Evolutionary conservation across 2,329 filamentous ascomycete species (phyloP).

Genomic region (Neonectria neomacrospora): DNA sequence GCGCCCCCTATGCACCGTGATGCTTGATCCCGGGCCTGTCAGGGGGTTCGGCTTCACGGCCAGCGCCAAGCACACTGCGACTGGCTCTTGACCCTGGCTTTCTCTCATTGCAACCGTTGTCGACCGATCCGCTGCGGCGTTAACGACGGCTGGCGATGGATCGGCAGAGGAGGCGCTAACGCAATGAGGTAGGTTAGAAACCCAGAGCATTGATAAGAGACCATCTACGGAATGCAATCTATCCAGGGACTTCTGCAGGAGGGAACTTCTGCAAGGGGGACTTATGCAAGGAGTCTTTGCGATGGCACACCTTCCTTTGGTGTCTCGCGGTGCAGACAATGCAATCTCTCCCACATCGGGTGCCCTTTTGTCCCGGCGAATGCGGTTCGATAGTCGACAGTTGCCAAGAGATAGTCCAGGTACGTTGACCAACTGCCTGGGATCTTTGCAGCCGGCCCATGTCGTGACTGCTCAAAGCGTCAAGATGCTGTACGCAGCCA

Average conservation of each 20-base stretch:
- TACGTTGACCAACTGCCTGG: background rate
- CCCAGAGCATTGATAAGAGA: background rate
- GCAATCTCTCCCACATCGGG: background rate
- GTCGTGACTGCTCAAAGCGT: background rate
- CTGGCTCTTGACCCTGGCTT: background rate
- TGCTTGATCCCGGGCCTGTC: background rate
- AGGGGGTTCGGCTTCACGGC: background rate
- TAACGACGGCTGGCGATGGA: background rate
- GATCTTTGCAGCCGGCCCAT: background rate
- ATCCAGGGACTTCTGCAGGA: background rate
- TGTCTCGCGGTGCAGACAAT: background rate
- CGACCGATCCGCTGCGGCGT: background rate
- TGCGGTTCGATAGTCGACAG: background rate
- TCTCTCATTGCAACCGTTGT: background rate
- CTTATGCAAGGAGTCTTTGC: background rate
- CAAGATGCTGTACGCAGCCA: background rate
- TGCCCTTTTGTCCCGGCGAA: background rate
- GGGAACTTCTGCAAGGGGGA: slow-evolving; percentile 1
- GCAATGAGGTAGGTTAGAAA: background rate
- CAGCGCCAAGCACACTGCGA: background rate
- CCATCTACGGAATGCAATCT: background rate
- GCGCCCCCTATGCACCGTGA: background rate
- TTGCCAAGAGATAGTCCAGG: background rate
- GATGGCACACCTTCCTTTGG: background rate
- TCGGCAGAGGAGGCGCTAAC: background rate